Evolutionary conservation across 2,329 filamentous ascomycete species (phyloP), one percentile per base, ranked within the genome.

Genomic region (Acrodontium crateriforme): DNA sequence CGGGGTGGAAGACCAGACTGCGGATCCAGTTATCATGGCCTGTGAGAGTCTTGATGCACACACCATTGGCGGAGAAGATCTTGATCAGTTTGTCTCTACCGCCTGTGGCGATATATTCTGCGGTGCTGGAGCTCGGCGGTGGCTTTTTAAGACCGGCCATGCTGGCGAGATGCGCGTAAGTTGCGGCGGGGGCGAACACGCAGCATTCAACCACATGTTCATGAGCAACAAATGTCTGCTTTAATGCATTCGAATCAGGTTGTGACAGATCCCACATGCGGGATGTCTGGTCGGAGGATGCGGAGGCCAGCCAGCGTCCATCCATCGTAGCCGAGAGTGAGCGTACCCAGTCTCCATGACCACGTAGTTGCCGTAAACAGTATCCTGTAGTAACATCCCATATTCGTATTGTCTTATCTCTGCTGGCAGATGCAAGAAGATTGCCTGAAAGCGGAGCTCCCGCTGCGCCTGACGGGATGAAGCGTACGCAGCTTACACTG

Each of bases 21-120:
- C 83, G 74, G 6, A 95, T 73, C 87, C 87, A 95, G 51, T 94
- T 94, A 52, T 94, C 85, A 50, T 94, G 87, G 2, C 87, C 87
- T 1, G 74, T 60, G 2, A 95, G 63, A 0, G 79, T 89, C 52
- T 83, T 87, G 49, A 94, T 74, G 38, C 82, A 71, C 8, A 77
- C 83, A 17, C 87, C 87, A 29, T 83, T 71, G 8, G 76, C 69
- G 50, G 93, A 82, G 83, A 85, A 94, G 5, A 95, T 59, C 45
- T 76, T 77, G 49, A 95, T 92, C 0, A 76, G 78, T 61, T 93
- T 94, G 55, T 94, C 87, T 52, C 87, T 67, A 6, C 78, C 79
- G 7, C 83, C 87, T 0, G 85, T 93, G 0, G 85, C 87, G 50
- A 93, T 69, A 49, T 82, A 95, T 49, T 94, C 87, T 4, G 81